These are phyloP conservation scores for Planoprotostelium fungivorum DNA, from an alignment of 78 protist genomes.

Conservation along the genomic window DNA sequence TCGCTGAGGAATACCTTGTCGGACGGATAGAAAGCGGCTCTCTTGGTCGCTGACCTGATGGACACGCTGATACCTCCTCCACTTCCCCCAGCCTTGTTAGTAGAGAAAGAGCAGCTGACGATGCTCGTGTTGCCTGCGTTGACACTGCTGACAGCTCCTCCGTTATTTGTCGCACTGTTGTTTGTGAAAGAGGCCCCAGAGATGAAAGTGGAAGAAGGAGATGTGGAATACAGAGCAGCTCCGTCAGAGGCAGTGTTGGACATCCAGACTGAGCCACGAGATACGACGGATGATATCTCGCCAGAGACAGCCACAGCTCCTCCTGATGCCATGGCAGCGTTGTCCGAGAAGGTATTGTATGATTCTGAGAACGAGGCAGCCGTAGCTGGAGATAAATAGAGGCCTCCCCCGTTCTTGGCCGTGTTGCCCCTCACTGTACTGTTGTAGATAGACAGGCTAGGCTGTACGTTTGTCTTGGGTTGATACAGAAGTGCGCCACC, in stretches of 20 bases:
- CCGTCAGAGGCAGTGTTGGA: background rate
- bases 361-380: background rate
- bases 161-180: background rate
- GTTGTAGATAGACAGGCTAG: background rate
- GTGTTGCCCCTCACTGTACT: background rate
- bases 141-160: background rate
- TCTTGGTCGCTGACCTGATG: too few species aligned
- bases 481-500: background rate
- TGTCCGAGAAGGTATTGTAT: too few species aligned
- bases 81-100: background rate
- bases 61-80: background rate
- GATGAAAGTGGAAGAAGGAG: background rate
- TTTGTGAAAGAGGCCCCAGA: background rate
- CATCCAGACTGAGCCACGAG: background rate
- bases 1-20: too few species aligned
- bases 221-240: background rate
- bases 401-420: background rate
- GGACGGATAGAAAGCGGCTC: too few species aligned
- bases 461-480: background rate
- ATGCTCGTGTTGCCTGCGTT: background rate
- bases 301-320: background rate
- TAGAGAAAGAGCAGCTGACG: background rate
- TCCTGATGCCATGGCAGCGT: background rate
- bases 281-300: background rate
- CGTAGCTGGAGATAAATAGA: background rate